Evolutionary conservation across 192 early-diverging fungal species (phyloP), one percentile per base, ranked within the genome.

Genomic region (Mortierella claussenii): DNA sequence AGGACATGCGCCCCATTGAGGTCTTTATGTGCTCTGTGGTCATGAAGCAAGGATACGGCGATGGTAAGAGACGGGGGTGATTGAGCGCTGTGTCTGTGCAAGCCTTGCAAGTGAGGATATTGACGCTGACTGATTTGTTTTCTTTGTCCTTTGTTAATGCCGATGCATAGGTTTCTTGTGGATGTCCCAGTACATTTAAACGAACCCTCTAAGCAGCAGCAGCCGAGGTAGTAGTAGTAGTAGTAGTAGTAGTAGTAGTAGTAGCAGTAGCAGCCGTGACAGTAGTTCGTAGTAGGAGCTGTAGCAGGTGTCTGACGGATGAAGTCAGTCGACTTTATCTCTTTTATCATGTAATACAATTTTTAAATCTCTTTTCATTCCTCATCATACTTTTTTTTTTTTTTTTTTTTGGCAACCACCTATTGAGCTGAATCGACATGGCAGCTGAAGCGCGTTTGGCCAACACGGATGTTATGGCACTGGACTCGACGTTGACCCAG

Each of bases 21-120:
- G 89, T 99, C 54, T 99, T 96, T 79, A 99, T 99, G 97, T 97
- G 96, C 88, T 98, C 96, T 28, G 94, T 99, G 20, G 94, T 96
- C 44, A 95, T 96, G 93, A 90, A 92, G 84, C 94, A 96, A 86
- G 97, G 97, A 80, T 99, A 99, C 81, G 96, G 96, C 56, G 97
- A 97, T 73, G 97, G 93, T 88, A 69, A n/a, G 85, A 67, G 20
- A 37, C 46, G 24, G 17, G 46, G n/a, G n/a, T n/a, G n/a, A n/a
- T n/a, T n/a, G n/a, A n/a, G n/a, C n/a, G n/a, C n/a, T n/a, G n/a
- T n/a, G n/a, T n/a, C n/a, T 40, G 8, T 40, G 37, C 7, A 40
- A 40, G 7, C 37, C 13, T 40, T 40, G 37, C 37, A 40, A 40
- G 13, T 7, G 37, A 40, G 13, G 13, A 40, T 7, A 40, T 10